These are phyloP conservation scores for Aspergillus unguis DNA, from an alignment of 2,329 filamentous ascomycete genomes.

Conservation along the genomic window DNA sequence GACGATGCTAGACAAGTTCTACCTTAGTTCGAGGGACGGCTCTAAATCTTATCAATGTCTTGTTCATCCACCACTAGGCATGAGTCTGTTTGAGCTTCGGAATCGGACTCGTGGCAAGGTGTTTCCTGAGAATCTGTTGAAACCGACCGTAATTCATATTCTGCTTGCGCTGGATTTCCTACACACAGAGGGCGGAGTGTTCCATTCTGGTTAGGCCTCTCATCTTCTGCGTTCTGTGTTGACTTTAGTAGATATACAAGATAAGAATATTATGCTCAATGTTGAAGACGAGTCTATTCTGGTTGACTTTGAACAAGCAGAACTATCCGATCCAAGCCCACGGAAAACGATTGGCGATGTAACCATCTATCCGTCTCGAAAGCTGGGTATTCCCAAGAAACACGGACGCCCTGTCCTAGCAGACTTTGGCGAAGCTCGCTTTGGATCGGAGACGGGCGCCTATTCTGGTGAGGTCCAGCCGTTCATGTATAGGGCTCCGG, in stretches of 20 bases:
- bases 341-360: slow-evolving; percentile 27
- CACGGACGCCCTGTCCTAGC: slow-evolving; percentile 31
- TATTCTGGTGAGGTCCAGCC: slow-evolving; percentile 38
- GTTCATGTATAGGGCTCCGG: slow-evolving; percentile 23
- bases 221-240: background rate
- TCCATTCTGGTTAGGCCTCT: background rate
- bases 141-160: background rate
- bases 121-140: background rate
- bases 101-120: background rate
- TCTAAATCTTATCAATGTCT: background rate
- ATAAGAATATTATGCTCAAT: slow-evolving; percentile 41
- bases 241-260: slow-evolving; percentile 36
- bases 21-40: background rate
- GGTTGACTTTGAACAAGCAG: slow-evolving; percentile 25
- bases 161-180: slow-evolving; percentile 4
- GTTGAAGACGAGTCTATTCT: slow-evolving; percentile 30
- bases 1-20: background rate
- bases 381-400: slow-evolving; percentile 20
- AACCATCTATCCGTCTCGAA: slow-evolving; percentile 30
- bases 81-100: background rate
- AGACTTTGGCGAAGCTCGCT: slow-evolving; percentile 36
- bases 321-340: slow-evolving; percentile 26
- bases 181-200: background rate
- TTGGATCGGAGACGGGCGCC: slow-evolving; percentile 36
- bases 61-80: background rate